Percentiles rank a stretch among this genome's conserved stretches.
phyloP scores from a whole-genome alignment of 768 basidiomycete genomes.

The Leucocoprinus birnbaumii region DNA sequence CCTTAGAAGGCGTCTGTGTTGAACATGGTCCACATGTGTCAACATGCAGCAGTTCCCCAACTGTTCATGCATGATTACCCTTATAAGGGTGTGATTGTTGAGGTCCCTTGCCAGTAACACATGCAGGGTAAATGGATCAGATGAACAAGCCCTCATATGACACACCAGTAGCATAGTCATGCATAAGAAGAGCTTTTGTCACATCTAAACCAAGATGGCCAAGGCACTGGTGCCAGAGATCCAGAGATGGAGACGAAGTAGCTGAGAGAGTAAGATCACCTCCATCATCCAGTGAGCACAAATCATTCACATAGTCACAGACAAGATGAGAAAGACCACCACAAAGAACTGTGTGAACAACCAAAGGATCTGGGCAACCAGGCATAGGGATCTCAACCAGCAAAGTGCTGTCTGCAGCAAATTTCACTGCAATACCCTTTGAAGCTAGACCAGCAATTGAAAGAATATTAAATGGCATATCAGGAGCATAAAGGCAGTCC shows the following conservation, averaged over 20 bases:
- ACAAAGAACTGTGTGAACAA: background rate
- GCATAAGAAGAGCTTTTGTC: constrained; percentile 15
- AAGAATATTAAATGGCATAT: constrained; percentile 20
- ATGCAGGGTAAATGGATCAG: constrained; percentile 16
- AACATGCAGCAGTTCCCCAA: constrained; percentile 23
- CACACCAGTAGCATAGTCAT: constrained; percentile 17
- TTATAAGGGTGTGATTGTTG: constrained; percentile 13
- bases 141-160: constrained; percentile 8
- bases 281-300: background rate
- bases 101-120: constrained; percentile 23
- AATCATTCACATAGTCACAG: background rate
- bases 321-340: background rate
- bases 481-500: constrained; percentile 23
- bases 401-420: background rate
- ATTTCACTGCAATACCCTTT: constrained; percentile 7
- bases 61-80: constrained; percentile 2
- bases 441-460: constrained; percentile 17
- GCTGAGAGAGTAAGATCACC: background rate
- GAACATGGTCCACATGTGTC: constrained; percentile 25
- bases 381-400: background rate
- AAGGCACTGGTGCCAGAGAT: constrained; percentile 23
- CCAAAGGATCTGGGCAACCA: background rate
- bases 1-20: constrained; percentile 11
- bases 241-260: constrained; percentile 1
- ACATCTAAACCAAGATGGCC: constrained; percentile 22